Percentiles rank a stretch among this genome's conserved stretches.
These are phyloP conservation scores for Triticum urartu DNA, from an alignment of 176 grass and related monocot species.

Conservation along the genomic window DNA sequence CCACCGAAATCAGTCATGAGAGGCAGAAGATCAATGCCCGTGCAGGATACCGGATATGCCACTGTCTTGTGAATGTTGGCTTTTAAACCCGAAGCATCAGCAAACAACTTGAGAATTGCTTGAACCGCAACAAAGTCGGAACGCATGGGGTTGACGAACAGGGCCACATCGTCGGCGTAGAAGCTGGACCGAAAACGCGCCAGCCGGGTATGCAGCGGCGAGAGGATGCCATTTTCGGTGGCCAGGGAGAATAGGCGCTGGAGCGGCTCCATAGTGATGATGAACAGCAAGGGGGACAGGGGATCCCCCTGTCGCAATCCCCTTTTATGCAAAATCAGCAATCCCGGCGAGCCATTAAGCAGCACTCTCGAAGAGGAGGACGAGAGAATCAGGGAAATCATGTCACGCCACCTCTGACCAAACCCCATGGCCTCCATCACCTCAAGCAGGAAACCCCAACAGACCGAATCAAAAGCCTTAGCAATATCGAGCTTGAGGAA, in stretches of 20 bases:
- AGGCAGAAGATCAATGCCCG: no score
- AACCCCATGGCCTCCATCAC: background rate
- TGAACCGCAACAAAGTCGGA: background rate
- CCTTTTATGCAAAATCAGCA: background rate
- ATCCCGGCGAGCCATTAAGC: background rate
- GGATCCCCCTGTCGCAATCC: background rate
- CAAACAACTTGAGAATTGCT: background rate
- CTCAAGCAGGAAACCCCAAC: no score
- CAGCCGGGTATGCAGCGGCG: no score
- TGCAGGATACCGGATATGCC: background rate
- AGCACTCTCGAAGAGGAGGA: background rate
- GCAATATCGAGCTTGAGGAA: no score
- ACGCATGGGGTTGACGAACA: background rate
- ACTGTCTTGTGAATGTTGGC: background rate
- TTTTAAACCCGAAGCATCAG: background rate
- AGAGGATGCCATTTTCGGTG: background rate
- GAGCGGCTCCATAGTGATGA: background rate
- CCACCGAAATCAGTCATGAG: no score
- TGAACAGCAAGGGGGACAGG: background rate
- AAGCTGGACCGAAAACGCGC: background rate
- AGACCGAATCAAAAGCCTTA: no score
- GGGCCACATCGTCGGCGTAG: background rate
- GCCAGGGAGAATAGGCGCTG: background rate
- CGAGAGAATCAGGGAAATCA: background rate
- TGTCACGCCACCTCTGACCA: background rate